These are phyloP conservation scores for Daldinia eschscholtzii DNA, from an alignment of 2,329 filamentous ascomycete genomes.

Conservation along the genomic window DNA sequence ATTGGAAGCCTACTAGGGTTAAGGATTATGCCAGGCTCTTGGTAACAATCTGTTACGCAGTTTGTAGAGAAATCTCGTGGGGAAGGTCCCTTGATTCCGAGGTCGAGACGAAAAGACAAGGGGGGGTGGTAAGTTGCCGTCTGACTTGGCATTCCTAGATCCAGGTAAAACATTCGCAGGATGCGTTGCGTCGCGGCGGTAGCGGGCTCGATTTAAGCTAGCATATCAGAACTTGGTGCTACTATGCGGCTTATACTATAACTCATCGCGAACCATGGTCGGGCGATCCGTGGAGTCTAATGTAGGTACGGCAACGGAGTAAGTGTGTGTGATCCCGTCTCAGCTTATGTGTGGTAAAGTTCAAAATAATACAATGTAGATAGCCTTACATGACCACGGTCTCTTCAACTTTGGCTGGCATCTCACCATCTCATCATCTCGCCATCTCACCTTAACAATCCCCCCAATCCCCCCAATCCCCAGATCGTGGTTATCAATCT, in stretches of 20 bases:
- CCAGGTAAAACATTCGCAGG: conserved; percentile 36
- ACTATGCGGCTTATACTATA: conserved; percentile 39
- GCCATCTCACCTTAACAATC: conserved; percentile 20
- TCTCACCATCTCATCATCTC: conserved; percentile 12
- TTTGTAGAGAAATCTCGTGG: conserved; percentile 35
- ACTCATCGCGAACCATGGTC: conserved; percentile 38
- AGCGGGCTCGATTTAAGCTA: conserved; percentile 24
- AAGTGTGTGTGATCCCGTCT: conserved; percentile 30
- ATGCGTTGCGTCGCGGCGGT: conserved; percentile 12
- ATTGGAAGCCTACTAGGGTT: conserved; percentile 25
- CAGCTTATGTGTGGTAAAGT: conserved; percentile 36
- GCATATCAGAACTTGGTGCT: conserved; percentile 32
- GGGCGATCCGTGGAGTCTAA: conserved; percentile 34
- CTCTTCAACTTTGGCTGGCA: conserved; percentile 17
- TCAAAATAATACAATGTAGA: conserved; percentile 31
- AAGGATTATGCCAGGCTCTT: conserved; percentile 17
- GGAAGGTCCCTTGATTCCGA: conserved; percentile 19
- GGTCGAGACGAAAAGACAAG: conserved; percentile 26
- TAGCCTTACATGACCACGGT: conserved; percentile 38
- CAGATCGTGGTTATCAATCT: conserved; percentile 38
- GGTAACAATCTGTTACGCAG: conserved; percentile 36
- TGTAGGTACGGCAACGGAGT: conserved; percentile 35
- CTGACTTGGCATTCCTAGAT: conserved; percentile 36
- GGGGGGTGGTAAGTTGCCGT: conserved; percentile 25
- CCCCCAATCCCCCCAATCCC: conserved; percentile 27